A percentile compares a stretch with the other conserved stretches of the same genome.
phyloP scores from a whole-genome alignment of 495 filamentous ascomycete genomes.

The Lasiosphaeris hirsuta region DNA sequence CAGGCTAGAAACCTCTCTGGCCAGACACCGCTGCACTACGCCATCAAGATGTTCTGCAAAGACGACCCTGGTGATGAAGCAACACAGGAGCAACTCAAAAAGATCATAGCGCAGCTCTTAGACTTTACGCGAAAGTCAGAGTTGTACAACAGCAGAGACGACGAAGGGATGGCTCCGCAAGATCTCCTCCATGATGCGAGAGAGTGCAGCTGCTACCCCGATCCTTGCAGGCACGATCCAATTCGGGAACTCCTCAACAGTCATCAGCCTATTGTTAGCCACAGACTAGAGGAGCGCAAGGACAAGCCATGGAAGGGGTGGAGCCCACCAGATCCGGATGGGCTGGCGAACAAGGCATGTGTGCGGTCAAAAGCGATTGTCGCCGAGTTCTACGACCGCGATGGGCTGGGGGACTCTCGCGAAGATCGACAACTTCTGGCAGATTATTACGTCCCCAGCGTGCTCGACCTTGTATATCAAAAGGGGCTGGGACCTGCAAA shows the following conservation, averaged over 20 bases:
- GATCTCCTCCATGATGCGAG: background rate
- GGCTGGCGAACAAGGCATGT: background rate
- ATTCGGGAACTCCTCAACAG: background rate
- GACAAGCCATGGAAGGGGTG: background rate
- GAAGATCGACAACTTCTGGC: background rate
- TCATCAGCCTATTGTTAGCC: background rate
- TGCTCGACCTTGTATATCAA: background rate
- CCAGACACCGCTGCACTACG: slow-evolving; percentile 5
- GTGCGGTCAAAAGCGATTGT: background rate
- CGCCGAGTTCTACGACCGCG: slow-evolving; percentile 4
- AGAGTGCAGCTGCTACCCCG: background rate
- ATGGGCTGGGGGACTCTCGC: background rate
- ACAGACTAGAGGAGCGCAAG: background rate
- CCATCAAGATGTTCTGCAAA: slow-evolving; percentile 2
- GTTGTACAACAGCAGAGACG: slow-evolving; percentile 3
- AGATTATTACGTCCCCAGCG: background rate
- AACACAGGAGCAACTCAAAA: background rate
- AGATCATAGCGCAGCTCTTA: background rate
- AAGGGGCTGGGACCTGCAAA: background rate
- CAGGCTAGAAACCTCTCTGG: background rate
- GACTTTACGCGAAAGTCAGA: slow-evolving; percentile 3
- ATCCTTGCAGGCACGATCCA: background rate
- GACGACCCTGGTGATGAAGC: background rate
- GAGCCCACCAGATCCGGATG: background rate
- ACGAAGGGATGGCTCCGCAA: background rate